Evolutionary conservation across 2,329 filamentous ascomycete genomes (phyloP).

Genomic region (Tothia fuscella): DNA sequence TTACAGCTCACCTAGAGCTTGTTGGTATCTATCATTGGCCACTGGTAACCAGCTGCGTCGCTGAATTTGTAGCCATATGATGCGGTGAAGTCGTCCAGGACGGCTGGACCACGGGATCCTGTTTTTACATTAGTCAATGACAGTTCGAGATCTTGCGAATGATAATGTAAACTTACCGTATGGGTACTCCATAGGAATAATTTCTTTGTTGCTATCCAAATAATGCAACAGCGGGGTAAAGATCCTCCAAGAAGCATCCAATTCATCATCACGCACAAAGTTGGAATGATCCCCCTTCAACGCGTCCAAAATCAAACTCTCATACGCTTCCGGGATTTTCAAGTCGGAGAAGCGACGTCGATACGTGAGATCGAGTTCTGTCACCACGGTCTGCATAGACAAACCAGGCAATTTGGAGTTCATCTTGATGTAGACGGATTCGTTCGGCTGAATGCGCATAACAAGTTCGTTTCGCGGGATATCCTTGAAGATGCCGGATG

Average conservation of each 20-base stretch:
- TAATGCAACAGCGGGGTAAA: constrained; percentile 97
- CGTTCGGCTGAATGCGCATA: constrained; percentile 98
- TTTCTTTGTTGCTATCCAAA: constrained; percentile 98
- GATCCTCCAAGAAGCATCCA: constrained; percentile 96
- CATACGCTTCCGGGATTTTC: constrained; percentile 98
- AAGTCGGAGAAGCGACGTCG: constrained; percentile 96
- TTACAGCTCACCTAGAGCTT: too few species aligned
- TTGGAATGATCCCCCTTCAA: constrained; percentile 99
- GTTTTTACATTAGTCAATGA: constrained; percentile 1
- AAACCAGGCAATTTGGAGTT: constrained; percentile 98
- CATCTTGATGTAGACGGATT: constrained; percentile 99
- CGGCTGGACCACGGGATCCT: constrained; percentile 94
- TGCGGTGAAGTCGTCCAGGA: constrained; percentile 94
- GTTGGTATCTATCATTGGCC: too few species aligned
- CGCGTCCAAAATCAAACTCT: constrained; percentile 92
- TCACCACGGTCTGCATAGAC: constrained; percentile 99
- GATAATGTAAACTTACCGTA: constrained; percentile 57
- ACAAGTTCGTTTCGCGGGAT: constrained; percentile 98
- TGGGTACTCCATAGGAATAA: constrained; percentile 98
- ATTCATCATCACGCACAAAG: constrained; percentile 58
- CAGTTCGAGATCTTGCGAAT: not conserved
- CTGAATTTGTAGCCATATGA: constrained; percentile 99
- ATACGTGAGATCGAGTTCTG: constrained; percentile 96
- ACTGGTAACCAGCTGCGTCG: constrained; percentile 39
- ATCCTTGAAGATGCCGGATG: constrained; percentile 98